phyloP scores from a whole-genome alignment of 1,139 yeast species.

The Pichia sp. region DNA sequence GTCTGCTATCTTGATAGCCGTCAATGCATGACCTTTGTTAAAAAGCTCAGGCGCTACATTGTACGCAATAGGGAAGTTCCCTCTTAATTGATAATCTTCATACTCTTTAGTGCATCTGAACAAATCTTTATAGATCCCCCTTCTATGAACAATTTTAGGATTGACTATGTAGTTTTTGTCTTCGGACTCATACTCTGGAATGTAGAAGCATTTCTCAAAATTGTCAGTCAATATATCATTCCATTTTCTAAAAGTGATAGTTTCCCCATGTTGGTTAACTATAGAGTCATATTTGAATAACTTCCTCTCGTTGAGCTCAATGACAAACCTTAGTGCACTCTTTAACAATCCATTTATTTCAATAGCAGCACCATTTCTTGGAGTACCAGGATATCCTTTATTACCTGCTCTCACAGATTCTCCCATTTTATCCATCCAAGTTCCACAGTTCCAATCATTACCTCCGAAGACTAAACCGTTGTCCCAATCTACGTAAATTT shows the following conservation, averaged over 20 bases:
- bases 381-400: constrained; percentile 93
- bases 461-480: constrained; percentile 92
- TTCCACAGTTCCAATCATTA: constrained; percentile 88
- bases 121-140: constrained; percentile 91
- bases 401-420: constrained; percentile 81
- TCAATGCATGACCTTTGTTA: constrained; percentile 52
- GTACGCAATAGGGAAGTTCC: constrained; percentile 92
- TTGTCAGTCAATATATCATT: constrained; percentile 60
- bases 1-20: constrained; percentile 71
- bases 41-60: constrained; percentile 91
- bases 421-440: constrained; percentile 99
- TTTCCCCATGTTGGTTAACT: constrained; percentile 51
- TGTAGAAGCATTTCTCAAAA: constrained; percentile 74
- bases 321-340: constrained; percentile 77
- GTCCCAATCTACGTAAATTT: constrained; percentile 77
- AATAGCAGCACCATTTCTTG: constrained; percentile 95
- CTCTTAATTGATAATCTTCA: constrained; percentile 91
- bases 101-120: constrained; percentile 76
- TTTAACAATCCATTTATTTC: constrained; percentile 88
- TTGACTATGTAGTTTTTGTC: constrained; percentile 60
- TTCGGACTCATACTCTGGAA: constrained; percentile 58
- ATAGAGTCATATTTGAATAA: constrained; percentile 56
- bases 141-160: constrained; percentile 64
- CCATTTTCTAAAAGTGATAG: constrained; percentile 62
- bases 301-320: constrained; percentile 51